A percentile compares a stretch with the other conserved stretches of the same genome.
Conservation (phyloP, 2,329 filamentous ascomycete genomes). For the Mollisiaceae sp. region DNA sequence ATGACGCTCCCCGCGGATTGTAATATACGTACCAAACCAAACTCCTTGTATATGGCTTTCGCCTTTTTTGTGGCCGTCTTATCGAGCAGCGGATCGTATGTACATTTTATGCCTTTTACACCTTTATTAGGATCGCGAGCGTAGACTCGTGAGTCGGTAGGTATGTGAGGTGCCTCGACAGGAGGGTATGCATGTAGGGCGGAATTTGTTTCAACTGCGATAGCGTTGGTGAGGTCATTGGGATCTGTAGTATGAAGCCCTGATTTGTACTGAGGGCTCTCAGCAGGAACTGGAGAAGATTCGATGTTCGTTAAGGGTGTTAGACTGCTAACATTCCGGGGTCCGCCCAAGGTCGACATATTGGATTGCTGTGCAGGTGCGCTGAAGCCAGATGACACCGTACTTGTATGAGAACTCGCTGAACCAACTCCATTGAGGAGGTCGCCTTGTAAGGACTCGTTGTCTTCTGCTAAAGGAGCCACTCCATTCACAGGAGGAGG, state of each 20-base stretch:
- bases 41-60: conserved; percentile 67
- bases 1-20: conserved; percentile 63
- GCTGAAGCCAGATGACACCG: conserved; percentile 74
- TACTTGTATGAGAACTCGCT: conserved; percentile 73
- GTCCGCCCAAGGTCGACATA: conserved; percentile 34
- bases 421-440: conserved; percentile 74
- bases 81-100: conserved; percentile 58
- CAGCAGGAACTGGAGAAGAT: conserved; percentile 64
- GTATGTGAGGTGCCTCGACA: conserved; percentile 31
- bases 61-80: conserved; percentile 57
- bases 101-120: conserved; percentile 62
- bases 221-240: conserved; percentile 40
- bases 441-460: conserved; percentile 66
- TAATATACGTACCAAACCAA: conserved; percentile 67
- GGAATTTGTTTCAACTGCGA: conserved; percentile 8
- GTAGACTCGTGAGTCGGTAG: conserved; percentile 45
- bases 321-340: conserved; percentile 51
- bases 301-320: conserved; percentile 71
- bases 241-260: conserved; percentile 42
- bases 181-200: conserved; percentile 21
- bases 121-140: conserved; percentile 61
- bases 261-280: conserved; percentile 54
- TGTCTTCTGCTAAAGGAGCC: conserved; percentile 52
- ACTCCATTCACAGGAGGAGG: conserved; percentile 33
- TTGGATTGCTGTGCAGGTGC: conserved; percentile 36